phyloP scores from a whole-genome alignment of 192 early-diverging fungal genomes.

The Glomus cerebriforme region DNA sequence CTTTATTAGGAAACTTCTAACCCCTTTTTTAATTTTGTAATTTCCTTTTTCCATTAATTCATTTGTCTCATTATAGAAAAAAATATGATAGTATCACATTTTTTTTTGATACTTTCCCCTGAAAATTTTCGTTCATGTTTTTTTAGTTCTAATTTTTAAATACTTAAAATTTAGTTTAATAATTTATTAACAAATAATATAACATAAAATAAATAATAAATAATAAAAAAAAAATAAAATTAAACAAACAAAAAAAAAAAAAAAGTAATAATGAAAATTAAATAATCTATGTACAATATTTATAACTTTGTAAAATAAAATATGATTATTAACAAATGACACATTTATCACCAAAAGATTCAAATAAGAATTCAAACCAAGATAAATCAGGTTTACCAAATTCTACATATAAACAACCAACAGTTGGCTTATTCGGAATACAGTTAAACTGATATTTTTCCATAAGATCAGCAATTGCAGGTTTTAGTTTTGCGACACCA shows the following conservation, averaged over 20 bases:
- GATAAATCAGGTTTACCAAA: conserved; percentile 49
- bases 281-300: background rate
- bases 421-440: conserved; percentile 55
- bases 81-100: no score
- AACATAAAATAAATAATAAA: no score
- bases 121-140: no score
- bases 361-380: conserved; percentile 48
- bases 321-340: background rate
- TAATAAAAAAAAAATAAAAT: background rate
- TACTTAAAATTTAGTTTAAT: no score
- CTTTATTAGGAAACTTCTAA: no score
- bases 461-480: conserved; percentile 61
- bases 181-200: no score
- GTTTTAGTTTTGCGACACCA: conserved; percentile 67
- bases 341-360: background rate
- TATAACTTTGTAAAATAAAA: background rate
- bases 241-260: background rate
- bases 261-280: background rate
- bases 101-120: no score
- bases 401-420: conserved; percentile 61
- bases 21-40: no score
- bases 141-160: no score
- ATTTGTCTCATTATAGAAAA: no score
- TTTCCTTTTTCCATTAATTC: no score
- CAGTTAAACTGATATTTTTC: conserved; percentile 52